Conservation (phyloP, 2,329 filamentous ascomycete genomes). For the Rosellinia necatrix region DNA sequence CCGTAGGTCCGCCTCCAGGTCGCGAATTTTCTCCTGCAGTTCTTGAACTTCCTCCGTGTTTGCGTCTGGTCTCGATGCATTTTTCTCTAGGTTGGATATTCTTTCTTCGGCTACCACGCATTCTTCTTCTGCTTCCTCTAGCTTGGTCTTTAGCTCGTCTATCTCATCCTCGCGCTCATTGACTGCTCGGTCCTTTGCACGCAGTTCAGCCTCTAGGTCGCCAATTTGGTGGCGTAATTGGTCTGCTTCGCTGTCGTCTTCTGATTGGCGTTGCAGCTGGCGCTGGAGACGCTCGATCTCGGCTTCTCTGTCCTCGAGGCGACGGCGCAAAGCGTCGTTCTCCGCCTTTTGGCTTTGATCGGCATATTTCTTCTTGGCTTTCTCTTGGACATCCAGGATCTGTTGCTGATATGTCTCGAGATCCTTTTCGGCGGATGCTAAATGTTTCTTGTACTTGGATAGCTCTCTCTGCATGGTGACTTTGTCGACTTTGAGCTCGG, state of each 20-base stretch:
- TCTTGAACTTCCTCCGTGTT: constrained; percentile 55
- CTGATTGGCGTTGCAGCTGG: constrained; percentile 40
- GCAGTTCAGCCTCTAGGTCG: constrained; percentile 60
- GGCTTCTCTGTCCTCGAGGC: constrained; percentile 61
- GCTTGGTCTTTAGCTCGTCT: constrained; percentile 55
- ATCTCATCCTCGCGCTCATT: constrained; percentile 58
- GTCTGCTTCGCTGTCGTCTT: constrained; percentile 47
- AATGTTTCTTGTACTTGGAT: constrained; percentile 80
- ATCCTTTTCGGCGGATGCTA: constrained; percentile 82
- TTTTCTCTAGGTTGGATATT: too few relatives aligned
- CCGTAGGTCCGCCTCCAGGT: constrained; percentile 55
- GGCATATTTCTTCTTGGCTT: constrained; percentile 74
- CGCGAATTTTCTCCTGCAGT: constrained; percentile 48
- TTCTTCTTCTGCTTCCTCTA: constrained; percentile 44
- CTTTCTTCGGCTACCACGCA: too few relatives aligned
- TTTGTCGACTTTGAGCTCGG: constrained; percentile 89
- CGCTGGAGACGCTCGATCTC: constrained; percentile 65
- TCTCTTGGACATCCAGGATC: constrained; percentile 80
- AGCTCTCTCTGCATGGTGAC: constrained; percentile 89
- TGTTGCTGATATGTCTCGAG: constrained; percentile 83
- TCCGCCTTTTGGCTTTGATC: constrained; percentile 71
- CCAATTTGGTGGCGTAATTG: constrained; percentile 73
- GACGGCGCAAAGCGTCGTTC: constrained; percentile 60
- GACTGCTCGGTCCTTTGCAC: constrained; percentile 62
- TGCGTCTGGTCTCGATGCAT: too few relatives aligned